A percentile compares a stretch with the other conserved stretches of the same genome.
phyloP scores from a whole-genome alignment of 2,329 filamentous ascomycete genomes.

The Nothopassalora personata region DNA sequence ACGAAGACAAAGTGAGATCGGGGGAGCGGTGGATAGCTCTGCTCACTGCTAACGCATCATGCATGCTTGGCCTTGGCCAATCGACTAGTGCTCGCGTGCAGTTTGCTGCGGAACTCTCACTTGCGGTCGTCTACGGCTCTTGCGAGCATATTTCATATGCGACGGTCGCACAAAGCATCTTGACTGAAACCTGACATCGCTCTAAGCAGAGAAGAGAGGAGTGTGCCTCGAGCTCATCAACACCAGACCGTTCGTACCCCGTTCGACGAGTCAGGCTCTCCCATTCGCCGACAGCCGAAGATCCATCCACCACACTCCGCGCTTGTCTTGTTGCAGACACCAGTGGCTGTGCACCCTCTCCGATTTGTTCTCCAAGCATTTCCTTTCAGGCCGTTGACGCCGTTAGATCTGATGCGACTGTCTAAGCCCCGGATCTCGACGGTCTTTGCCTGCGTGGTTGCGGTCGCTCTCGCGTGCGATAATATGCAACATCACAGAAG shows the following conservation, averaged over 20 bases:
- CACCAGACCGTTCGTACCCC: not conserved
- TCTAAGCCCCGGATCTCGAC: slow-evolving; percentile 10
- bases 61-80: not conserved
- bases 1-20: slow-evolving; percentile 4
- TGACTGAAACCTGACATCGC: not conserved
- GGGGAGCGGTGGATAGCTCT: slow-evolving; percentile 1
- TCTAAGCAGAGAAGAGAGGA: not conserved
- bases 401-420: slow-evolving; percentile 2
- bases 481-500: not conserved
- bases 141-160: not conserved
- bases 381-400: not conserved
- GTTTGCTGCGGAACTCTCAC: not conserved
- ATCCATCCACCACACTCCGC: not conserved
- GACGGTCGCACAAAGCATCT: slow-evolving; percentile 1
- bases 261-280: not conserved
- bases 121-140: not conserved
- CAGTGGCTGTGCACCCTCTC: slow-evolving; percentile 8
- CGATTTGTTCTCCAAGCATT: not conserved
- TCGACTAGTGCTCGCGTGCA: not conserved
- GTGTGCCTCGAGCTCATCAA: not conserved
- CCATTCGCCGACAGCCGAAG: slow-evolving; percentile 1
- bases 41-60: slow-evolving; percentile 1
- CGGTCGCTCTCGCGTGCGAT: slow-evolving; percentile 3
- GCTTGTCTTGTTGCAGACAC: not conserved
- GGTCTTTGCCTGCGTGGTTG: not conserved